Percentiles rank a stretch among this genome's conserved stretches.
These are phyloP conservation scores for Anaeramoeba flamelloides DNA, from an alignment of 78 protist species.

Conservation along the genomic window DNA sequence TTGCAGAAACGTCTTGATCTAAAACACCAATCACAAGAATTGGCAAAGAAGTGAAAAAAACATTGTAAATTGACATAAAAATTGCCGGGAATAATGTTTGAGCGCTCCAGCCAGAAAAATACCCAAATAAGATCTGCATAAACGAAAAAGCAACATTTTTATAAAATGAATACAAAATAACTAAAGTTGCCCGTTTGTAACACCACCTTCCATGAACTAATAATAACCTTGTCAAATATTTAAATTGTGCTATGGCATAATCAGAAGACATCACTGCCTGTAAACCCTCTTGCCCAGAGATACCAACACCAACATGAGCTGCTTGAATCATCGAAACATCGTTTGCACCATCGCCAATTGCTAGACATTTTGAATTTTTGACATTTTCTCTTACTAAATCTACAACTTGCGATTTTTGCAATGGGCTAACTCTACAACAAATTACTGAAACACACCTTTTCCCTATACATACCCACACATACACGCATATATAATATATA, in stretches of 20 bases:
- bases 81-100: neutral
- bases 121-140: slow-evolving; percentile 3
- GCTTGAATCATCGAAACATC: slow-evolving; percentile 71
- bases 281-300: slow-evolving; percentile 71
- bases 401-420: slow-evolving; percentile 27
- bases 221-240: slow-evolving; percentile 7
- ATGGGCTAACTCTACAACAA: slow-evolving; percentile 14
- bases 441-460: slow-evolving; percentile 3
- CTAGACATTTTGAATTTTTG: slow-evolving; percentile 42
- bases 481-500: no score
- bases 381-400: no score
- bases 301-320: slow-evolving; percentile 78
- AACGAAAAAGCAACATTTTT: slow-evolving; percentile 9
- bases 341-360: slow-evolving; percentile 79
- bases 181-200: slow-evolving; percentile 18
- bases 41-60: slow-evolving; percentile 3
- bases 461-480: slow-evolving; percentile 34
- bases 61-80: slow-evolving; percentile 13
- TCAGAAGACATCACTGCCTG: slow-evolving; percentile 69
- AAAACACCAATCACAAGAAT: no score
- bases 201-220: slow-evolving; percentile 48
- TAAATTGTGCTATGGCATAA: slow-evolving; percentile 57
- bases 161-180: slow-evolving; percentile 30
- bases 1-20: no score
- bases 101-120: neutral